Conservation (phyloP, 345 rosid species). For the Lepidium africanum region DNA sequence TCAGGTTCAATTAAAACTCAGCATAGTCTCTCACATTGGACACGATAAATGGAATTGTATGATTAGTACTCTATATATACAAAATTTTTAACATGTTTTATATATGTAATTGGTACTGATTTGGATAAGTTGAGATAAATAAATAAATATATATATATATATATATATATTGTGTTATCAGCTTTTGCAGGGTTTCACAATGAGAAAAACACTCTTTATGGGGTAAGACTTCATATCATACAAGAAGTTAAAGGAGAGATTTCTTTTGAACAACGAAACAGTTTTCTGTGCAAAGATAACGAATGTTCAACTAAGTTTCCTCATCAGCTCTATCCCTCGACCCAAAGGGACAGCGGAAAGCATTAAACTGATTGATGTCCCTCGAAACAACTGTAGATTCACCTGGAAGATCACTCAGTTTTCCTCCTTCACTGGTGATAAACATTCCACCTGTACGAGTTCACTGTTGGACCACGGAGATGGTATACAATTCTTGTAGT, state of each 20-base stretch:
- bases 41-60: too few species aligned
- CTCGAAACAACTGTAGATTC: slow-evolving; percentile 1
- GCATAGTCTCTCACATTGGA: background rate
- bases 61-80: too few species aligned
- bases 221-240: too few species aligned
- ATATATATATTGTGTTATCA: too few species aligned
- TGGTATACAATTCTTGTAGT: slow-evolving; percentile 14
- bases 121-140: too few species aligned
- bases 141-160: too few species aligned
- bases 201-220: too few species aligned
- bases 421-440: slow-evolving; percentile 3
- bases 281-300: too few species aligned
- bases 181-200: too few species aligned
- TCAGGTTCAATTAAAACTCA: background rate
- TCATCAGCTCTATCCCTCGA: background rate
- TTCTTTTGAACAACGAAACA: background rate
- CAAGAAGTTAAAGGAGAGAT: too few species aligned
- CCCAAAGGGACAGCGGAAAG: slow-evolving; percentile 1
- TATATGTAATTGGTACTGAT: too few species aligned
- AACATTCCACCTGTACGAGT: background rate
- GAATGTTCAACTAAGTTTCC: background rate
- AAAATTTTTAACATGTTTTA: too few species aligned
- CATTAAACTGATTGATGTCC: background rate
- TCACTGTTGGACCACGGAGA: slow-evolving; percentile 17
- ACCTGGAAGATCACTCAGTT: slow-evolving; percentile 18